Base-by-base conservation (phyloP, 2,329 filamentous ascomycete species). In the Chrysosphaeria jannelii region DNA sequence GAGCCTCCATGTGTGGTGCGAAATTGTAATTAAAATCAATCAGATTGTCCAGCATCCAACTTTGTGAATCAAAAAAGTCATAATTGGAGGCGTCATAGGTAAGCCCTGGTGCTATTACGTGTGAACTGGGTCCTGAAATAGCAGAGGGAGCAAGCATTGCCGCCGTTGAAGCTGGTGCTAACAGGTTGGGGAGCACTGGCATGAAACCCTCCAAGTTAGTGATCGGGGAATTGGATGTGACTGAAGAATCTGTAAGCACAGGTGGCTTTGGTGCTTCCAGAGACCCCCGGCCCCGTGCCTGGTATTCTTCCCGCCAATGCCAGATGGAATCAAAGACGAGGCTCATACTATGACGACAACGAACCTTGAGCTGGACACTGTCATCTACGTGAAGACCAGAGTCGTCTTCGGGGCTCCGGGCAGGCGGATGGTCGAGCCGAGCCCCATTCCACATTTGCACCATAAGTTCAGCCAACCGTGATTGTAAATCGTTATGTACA, bases 1-100 rank as follows among this genome's bases (percentile, higher is more conserved):
- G 45, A 30, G 54, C 50, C 29, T 67, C 59, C 18, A 62, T 40
- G 1, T 53, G 48, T 27, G 47, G 45, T 18, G 54, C 50, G 35
- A 59, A 67, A 13, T 26, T 26, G 8, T 68, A 78, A 31, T 72
- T 74, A 38, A 81, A 70, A 38, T 79, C 71, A 29, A 85, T 52
- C 16, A 81, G 51, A 9, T 74, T 74, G 40, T 91, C 79, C 29
- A 91, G 50, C 51, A 89, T 76, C 79, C 79, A 91, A 41, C 81
- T 75, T 35, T 90, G 55, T 1, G 79, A 75, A 43, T 90, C 78
- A 37, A 89, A 90, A 30, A 88, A 75, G 40, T 89, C 74, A 41
- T 78, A 78, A 34, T 61, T 29, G 13, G 28, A 13, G 26, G 71
- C 57, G 32, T 58, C 54, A 30, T 72, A 68, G 33, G 54, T 52